Evolutionary conservation across 768 basidiomycete genomes (phyloP).

Genomic region (Amanita pallidorosea): DNA sequence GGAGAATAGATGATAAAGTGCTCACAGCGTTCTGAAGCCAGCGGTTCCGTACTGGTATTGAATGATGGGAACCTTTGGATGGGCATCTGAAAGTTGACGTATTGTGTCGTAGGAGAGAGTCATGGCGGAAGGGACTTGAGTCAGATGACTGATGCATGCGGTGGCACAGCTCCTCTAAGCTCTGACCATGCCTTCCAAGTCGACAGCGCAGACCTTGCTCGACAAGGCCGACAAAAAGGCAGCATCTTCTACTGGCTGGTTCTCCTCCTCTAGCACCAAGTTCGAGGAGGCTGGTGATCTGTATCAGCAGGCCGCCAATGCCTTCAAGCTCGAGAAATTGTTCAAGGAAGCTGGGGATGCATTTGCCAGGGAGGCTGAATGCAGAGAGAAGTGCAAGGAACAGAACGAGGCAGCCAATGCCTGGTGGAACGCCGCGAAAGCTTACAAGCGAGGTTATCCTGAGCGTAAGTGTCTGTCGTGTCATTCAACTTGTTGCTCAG

Average conservation of each 20-base stretch:
- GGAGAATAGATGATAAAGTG: constrained; percentile 9
- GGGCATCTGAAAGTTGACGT: constrained; percentile 38
- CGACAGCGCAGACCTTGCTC: constrained; percentile 61
- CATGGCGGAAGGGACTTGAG: constrained; percentile 7
- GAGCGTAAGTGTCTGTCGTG: constrained; percentile 48
- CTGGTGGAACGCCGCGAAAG: constrained; percentile 97
- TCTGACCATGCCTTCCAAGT: constrained; percentile 58
- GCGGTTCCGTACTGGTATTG: constrained; percentile 88
- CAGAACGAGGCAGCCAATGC: constrained; percentile 93
- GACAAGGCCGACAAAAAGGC: constrained; percentile 94
- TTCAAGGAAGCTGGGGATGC: constrained; percentile 91
- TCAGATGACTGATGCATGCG: constrained; percentile 11
- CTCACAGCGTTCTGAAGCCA: constrained; percentile 87
- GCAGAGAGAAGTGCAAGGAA: constrained; percentile 82
- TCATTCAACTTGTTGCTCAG: constrained; percentile 4
- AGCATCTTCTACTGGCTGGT: constrained; percentile 76
- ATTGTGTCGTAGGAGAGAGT: constrained; percentile 32
- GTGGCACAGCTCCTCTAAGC: constrained; percentile 6
- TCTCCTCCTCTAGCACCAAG: constrained; percentile 73
- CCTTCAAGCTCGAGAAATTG: constrained; percentile 84
- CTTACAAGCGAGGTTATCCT: constrained; percentile 82
- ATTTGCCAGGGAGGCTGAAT: constrained; percentile 90
- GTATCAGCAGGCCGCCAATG: constrained; percentile 89
- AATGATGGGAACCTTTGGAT: constrained; percentile 63
- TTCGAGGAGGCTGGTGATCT: constrained; percentile 95